These are phyloP conservation scores for Pleurotus eryngii DNA, from an alignment of 768 basidiomycete species.

Conservation along the genomic window DNA sequence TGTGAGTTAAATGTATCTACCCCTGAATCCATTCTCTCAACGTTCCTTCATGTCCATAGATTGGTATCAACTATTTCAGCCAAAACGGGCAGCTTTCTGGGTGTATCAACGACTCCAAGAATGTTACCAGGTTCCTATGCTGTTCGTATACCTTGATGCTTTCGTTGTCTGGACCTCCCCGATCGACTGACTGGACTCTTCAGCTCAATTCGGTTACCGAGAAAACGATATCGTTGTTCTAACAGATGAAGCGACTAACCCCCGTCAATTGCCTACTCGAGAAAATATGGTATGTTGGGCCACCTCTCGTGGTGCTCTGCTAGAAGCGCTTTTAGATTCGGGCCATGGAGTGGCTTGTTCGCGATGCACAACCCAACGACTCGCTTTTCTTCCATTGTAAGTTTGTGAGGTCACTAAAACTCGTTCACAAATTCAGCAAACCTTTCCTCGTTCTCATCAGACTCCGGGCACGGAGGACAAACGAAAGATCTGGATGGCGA, in stretches of 20 bases:
- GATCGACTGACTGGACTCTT: neutral
- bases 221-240: conserved; percentile 84
- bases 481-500: conserved; percentile 80
- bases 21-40: conserved; percentile 1
- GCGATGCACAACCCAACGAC: conserved; percentile 77
- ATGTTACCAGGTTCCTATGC: conserved; percentile 72
- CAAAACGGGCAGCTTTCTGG: conserved; percentile 64
- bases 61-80: conserved; percentile 87
- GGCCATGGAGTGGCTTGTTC: conserved; percentile 91
- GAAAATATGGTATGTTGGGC: conserved; percentile 68
- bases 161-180: too few relatives aligned
- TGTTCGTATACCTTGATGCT: conserved; percentile 36
- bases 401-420: conserved; percentile 14
- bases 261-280: conserved; percentile 66
- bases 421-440: neutral
- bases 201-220: conserved; percentile 63
- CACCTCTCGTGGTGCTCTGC: neutral
- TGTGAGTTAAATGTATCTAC: conserved; percentile 31
- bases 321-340: conserved; percentile 39
- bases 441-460: conserved; percentile 29
- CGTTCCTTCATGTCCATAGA: conserved; percentile 36
- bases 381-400: conserved; percentile 89
- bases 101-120: conserved; percentile 89
- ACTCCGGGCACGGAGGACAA: conserved; percentile 94
- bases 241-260: conserved; percentile 68